Conservation (phyloP, 2,329 filamentous ascomycete genomes). For the Sclerotinia trifoliorum region DNA sequence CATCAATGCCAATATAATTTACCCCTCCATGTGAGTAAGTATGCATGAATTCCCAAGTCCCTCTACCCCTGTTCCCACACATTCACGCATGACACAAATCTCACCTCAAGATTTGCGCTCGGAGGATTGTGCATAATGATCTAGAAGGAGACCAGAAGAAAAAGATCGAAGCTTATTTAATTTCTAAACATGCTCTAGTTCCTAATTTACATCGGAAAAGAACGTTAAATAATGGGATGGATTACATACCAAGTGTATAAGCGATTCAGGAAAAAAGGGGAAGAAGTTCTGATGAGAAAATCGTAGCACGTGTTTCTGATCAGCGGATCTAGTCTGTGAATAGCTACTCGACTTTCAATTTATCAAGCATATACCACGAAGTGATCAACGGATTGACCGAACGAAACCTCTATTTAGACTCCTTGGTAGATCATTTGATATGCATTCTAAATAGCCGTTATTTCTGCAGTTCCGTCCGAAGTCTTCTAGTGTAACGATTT, state of each 20-base stretch:
- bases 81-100: conserved; percentile 14
- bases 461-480: background rate
- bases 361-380: conserved; percentile 3
- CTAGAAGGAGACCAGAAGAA: conserved; percentile 7
- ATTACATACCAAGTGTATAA: background rate
- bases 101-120: conserved; percentile 14
- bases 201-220: background rate
- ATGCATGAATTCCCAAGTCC: conserved; percentile 18
- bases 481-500: background rate
- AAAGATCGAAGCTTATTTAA: background rate
- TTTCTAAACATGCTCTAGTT: background rate
- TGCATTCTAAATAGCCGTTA: background rate
- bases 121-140: background rate
- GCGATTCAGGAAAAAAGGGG: background rate
- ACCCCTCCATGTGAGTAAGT: background rate
- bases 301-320: conserved; percentile 6
- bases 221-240: background rate
- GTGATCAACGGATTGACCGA: background rate
- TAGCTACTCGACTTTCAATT: no score
- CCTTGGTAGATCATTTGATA: background rate
- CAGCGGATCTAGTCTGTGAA: no score
- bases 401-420: background rate
- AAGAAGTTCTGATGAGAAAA: background rate
- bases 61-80: conserved; percentile 7
- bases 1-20: conserved; percentile 5